Percentiles rank a stretch among this genome's conserved stretches.
phyloP scores from a whole-genome alignment of 805 yeast species.

The Zygotorulaspora danielsina region DNA sequence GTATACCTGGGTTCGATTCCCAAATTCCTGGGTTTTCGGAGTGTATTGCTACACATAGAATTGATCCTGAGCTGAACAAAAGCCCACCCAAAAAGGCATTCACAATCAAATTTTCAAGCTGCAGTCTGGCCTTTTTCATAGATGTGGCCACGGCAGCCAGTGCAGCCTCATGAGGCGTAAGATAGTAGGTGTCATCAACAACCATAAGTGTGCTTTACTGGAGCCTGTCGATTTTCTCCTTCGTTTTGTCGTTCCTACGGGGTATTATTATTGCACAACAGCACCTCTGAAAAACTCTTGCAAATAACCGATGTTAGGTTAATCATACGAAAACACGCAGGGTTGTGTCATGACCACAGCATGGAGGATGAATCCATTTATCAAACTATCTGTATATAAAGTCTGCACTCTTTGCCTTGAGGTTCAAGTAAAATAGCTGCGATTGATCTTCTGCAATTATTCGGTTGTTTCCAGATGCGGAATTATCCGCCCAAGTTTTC shows the following conservation, averaged over 20 bases:
- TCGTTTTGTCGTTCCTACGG: background rate
- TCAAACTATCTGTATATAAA: too few relatives aligned
- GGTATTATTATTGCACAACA: too few relatives aligned
- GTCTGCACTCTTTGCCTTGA: too few relatives aligned
- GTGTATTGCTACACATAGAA: conserved; percentile 57
- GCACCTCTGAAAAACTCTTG: too few relatives aligned
- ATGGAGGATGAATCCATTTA: too few relatives aligned
- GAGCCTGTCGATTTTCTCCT: background rate
- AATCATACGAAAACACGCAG: too few relatives aligned
- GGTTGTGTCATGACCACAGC: too few relatives aligned
- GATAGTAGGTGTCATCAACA: conserved; percentile 51
- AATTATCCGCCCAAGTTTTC: too few relatives aligned
- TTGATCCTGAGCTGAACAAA: conserved; percentile 66
- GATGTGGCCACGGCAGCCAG: conserved; percentile 80
- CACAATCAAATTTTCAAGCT: conserved; percentile 52
- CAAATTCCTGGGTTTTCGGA: conserved; percentile 45
- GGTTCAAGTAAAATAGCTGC: too few relatives aligned
- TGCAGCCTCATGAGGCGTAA: conserved; percentile 78
- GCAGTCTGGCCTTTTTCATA: conserved; percentile 74
- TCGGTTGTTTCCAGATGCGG: too few relatives aligned
- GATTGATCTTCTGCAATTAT: too few relatives aligned
- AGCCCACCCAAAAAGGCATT: conserved; percentile 70
- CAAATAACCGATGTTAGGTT: too few relatives aligned
- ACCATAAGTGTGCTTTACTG: conserved; percentile 13
- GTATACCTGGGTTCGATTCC: conserved; percentile 46